Conservation (phyloP, 106 monocot genomes). For the Apostasia shenzhenica region DNA sequence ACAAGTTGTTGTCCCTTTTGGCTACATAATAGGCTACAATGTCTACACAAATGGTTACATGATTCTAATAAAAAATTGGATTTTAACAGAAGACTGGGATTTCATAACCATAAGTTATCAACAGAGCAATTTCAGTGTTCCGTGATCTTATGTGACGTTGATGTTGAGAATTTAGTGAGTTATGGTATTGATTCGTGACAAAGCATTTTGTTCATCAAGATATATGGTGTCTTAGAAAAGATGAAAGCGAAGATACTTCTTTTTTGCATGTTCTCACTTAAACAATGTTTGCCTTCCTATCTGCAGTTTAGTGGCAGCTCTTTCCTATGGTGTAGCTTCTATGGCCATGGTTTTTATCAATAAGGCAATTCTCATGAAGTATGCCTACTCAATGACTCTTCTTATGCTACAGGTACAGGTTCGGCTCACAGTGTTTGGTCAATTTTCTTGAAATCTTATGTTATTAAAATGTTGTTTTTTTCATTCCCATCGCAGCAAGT, state of each 20-base stretch:
- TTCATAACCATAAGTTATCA: background rate
- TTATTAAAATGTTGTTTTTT: conserved; percentile 3
- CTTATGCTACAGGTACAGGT: conserved; percentile 74
- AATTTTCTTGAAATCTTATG: conserved; percentile 2
- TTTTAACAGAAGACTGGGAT: background rate
- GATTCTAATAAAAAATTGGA: background rate
- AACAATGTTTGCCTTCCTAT: background rate
- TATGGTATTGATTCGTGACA: too few relatives aligned
- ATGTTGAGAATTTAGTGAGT: too few relatives aligned
- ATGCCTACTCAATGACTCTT: conserved; percentile 91
- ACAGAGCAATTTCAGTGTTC: too few relatives aligned
- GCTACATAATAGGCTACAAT: too few relatives aligned
- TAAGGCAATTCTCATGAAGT: conserved; percentile 96
- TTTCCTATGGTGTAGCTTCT: conserved; percentile 83
- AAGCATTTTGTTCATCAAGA: background rate
- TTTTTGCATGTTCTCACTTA: background rate
- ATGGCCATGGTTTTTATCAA: conserved; percentile 99
- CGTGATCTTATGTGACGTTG: too few relatives aligned
- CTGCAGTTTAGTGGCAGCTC: conserved; percentile 66
- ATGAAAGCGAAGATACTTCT: background rate
- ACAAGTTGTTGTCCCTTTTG: too few relatives aligned
- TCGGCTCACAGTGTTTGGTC: background rate
- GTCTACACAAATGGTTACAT: too few relatives aligned
- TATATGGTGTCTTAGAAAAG: background rate
- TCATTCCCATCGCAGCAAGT: conserved; percentile 54